Conservation (phyloP, 2,329 filamentous ascomycete species). For the Trichoderma guizhouense region DNA sequence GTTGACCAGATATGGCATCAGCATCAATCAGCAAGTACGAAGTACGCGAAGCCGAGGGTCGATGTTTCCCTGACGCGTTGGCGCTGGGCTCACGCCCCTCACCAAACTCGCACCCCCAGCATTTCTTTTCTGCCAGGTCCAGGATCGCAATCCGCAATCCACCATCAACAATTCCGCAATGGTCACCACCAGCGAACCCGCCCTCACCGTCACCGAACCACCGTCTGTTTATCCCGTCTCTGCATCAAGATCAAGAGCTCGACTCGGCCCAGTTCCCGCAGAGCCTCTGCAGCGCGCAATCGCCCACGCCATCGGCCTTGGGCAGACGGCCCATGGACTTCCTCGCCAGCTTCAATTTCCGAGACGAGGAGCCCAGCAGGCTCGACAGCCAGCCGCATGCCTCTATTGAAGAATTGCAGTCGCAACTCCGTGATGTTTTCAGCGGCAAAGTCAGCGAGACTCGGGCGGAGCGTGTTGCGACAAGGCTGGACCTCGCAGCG, state of each 20-base stretch:
- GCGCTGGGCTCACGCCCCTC: conserved; percentile 13
- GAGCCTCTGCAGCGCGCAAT: conserved; percentile 22
- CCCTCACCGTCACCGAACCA: conserved; percentile 8
- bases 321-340: conserved; percentile 36
- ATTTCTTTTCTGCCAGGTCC: not conserved
- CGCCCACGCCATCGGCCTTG: not conserved
- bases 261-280: conserved; percentile 20
- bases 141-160: not conserved
- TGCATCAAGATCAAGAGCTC: conserved; percentile 24
- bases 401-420: conserved; percentile 45
- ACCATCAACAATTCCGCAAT: not conserved
- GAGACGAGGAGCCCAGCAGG: conserved; percentile 1
- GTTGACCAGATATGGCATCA: not conserved
- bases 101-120: not conserved
- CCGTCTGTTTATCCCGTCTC: not conserved
- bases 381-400: conserved; percentile 27
- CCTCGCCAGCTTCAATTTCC: conserved; percentile 36
- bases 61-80: conserved; percentile 1
- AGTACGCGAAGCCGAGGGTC: not conserved
- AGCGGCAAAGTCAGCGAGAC: conserved; percentile 43
- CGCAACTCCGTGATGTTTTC: conserved; percentile 41
- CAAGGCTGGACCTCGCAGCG: conserved; percentile 45
- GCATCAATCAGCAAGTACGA: not conserved
- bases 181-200: not conserved
- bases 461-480: conserved; percentile 48